Conservation (phyloP, 768 basidiomycete genomes). For the Udeniomyces megalosporus region DNA sequence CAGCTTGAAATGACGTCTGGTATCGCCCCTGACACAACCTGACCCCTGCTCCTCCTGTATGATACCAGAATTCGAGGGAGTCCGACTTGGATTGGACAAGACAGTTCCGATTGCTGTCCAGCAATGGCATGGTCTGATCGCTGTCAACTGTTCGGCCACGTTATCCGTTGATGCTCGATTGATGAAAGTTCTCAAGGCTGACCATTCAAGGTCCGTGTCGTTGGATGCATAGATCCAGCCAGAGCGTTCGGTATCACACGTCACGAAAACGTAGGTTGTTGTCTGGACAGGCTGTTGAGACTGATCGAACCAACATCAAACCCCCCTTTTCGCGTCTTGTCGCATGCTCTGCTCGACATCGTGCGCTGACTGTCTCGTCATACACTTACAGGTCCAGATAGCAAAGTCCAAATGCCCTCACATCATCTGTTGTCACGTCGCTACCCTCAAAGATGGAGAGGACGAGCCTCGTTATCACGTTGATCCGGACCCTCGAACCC, state of each 20-base stretch:
- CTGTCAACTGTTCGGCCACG: too few species aligned
- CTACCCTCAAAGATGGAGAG: constrained; percentile 61
- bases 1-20: too few species aligned
- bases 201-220: too few species aligned
- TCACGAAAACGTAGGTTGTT: constrained; percentile 48
- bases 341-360: too few species aligned
- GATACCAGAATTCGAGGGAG: constrained; percentile 24
- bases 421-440: constrained; percentile 74
- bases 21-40: too few species aligned
- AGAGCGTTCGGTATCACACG: constrained; percentile 84
- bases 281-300: too few species aligned
- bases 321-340: constrained; percentile 6
- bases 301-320: too few species aligned
- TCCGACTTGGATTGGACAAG: constrained; percentile 24
- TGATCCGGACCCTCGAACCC: constrained; percentile 71
- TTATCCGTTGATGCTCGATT: too few species aligned
- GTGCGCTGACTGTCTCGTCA: background rate
- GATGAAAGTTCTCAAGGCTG: too few species aligned
- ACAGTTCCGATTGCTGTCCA: constrained; percentile 57
- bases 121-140: constrained; percentile 80
- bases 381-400: constrained; percentile 35
- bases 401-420: constrained; percentile 75
- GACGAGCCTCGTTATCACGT: constrained; percentile 79
- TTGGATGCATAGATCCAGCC: too few species aligned
- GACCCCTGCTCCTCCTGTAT: background rate